Evolutionary conservation across 805 yeast genomes (phyloP), one percentile per base, ranked within the genome.

Genomic region (Barnettozyma sp.): DNA sequence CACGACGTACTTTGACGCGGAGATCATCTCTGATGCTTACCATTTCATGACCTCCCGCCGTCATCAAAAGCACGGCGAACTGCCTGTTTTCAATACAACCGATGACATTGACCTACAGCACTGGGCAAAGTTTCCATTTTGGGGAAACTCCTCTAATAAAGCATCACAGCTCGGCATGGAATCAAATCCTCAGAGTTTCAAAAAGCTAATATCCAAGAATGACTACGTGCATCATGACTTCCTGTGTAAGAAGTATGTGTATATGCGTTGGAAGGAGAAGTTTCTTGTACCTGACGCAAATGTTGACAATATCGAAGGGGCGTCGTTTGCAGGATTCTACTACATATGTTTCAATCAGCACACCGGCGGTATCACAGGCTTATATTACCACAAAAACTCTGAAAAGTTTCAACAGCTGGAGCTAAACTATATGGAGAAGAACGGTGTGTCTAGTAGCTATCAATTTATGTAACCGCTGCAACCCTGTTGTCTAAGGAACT

Each of bases 251-350:
- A 69, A 76, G 39, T 70, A 63, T 49, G 59, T 88, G 6, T 88
- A 77, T 55, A 88, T 88, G 96, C 70, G 96, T 46, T 88, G 97
- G 97, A 88, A 88, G 60, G 97, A 88, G 58, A 74, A 78, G 50
- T 86, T 86, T 52, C 60, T 88, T 41, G 78, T 83, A 7, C 94
- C 95, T 0, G 94, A 86, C 59, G 77, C 86, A 62, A 38, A 72
- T 22, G 26, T 51, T 10, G 56, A 49, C 72, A 39, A 65, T 62
- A 44, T 90, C 73, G 63, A 60, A 32, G 70, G 70, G 12, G 96
- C 95, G 0, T 82, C 94, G 3, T 88, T 80, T 57, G 95, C 87
- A 28, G 97, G 97, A 0, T 87, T 87, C 55, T 88, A 88, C 58
- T 88, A 87, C 55, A 74, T 87, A 20, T 84, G 86, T 28, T 78